Conservation (phyloP, 352 stramenopile genomes). For the Pythium grandisporangium region DNA sequence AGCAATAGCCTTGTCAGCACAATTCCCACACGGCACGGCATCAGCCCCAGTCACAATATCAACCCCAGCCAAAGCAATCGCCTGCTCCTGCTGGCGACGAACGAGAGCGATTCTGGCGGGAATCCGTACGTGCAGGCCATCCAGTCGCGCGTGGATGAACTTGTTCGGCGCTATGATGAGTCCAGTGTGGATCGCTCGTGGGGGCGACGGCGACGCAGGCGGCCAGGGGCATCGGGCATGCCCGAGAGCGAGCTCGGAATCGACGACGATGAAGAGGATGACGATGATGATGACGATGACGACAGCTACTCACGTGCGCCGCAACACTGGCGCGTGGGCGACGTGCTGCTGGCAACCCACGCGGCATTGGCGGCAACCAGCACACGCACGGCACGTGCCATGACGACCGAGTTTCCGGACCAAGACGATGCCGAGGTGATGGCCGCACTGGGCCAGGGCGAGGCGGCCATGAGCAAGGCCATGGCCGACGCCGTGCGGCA, state of each 20-base stretch:
- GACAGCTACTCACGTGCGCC: conserved; percentile 15
- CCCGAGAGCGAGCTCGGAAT: too few species aligned
- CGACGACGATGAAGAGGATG: conserved; percentile 10
- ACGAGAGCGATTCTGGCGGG: too few species aligned
- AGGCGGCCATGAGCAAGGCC: conserved; percentile 20
- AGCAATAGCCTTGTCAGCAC: too few species aligned
- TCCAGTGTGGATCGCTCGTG: conserved; percentile 11
- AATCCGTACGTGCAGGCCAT: conserved; percentile 57
- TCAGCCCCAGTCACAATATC: too few species aligned
- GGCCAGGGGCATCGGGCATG: too few species aligned
- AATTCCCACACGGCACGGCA: too few species aligned
- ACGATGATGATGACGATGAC: conserved; percentile 14
- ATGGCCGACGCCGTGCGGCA: conserved; percentile 22
- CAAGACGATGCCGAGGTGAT: conserved; percentile 41
- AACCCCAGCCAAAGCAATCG: too few species aligned
- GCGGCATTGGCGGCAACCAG: conserved; percentile 43
- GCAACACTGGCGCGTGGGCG: conserved; percentile 41
- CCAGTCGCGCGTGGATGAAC: conserved; percentile 54
- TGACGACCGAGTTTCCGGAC: conserved; percentile 40
- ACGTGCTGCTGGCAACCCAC: conserved; percentile 58
- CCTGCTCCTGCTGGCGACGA: too few species aligned
- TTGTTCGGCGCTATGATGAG: conserved; percentile 60
- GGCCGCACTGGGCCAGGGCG: conserved; percentile 24
- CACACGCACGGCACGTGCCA: conserved; percentile 36
- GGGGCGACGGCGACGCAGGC: too few species aligned